phyloP scores from a whole-genome alignment of 139 green algal species.

The Asterochloris erici region DNA sequence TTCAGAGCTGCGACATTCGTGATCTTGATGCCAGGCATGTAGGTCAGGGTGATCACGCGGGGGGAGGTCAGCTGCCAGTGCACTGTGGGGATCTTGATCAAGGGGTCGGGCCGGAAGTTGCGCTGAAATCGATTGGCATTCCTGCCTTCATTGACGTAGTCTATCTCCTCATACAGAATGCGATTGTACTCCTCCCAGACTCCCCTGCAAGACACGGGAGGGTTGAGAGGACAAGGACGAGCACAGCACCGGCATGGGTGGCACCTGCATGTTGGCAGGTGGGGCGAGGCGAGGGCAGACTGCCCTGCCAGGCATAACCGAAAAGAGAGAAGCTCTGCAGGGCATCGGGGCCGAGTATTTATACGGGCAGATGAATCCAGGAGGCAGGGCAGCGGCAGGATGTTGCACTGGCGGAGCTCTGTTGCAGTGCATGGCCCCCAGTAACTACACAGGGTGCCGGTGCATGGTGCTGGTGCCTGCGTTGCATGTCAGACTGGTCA shows the following conservation, averaged over 20 bases:
- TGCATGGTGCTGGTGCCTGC: no score
- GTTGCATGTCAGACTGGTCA: no score
- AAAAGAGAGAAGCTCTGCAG: neutral
- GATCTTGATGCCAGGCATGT: slow-evolving; percentile 88
- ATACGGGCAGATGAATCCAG: neutral
- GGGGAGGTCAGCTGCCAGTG: slow-evolving; percentile 82
- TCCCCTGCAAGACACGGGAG: slow-evolving; percentile 15
- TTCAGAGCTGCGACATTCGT: slow-evolving; percentile 45
- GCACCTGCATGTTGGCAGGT: no score
- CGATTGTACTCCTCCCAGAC: slow-evolving; percentile 49
- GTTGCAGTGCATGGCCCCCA: neutral
- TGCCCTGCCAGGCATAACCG: neutral
- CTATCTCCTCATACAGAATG: slow-evolving; percentile 56
- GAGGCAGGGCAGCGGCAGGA: neutral
- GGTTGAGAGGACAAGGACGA: no score
- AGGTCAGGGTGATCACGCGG: slow-evolving; percentile 89
- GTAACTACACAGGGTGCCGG: neutral
- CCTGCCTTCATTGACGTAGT: slow-evolving; percentile 55
- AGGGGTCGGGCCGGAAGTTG: slow-evolving; percentile 65
- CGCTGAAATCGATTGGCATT: slow-evolving; percentile 55
- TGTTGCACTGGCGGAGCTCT: neutral
- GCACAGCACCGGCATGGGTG: no score
- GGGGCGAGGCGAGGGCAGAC: neutral
- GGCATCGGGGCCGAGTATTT: neutral
- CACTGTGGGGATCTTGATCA: slow-evolving; percentile 66